Conservation (phyloP, 768 basidiomycete species). For the Gloeophyllum trabeum region DNA sequence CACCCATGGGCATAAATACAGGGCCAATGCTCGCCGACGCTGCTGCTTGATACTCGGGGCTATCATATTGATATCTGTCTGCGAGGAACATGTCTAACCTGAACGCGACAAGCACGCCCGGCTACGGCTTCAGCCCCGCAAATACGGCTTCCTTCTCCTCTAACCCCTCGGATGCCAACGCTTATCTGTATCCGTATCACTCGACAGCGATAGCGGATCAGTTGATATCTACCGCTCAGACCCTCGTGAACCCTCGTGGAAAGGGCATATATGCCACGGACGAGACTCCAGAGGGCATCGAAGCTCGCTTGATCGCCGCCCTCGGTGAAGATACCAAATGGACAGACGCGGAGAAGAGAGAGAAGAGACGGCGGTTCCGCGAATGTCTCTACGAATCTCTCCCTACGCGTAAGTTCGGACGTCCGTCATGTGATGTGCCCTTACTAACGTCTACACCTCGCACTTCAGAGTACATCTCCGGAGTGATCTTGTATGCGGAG, state of each 20-base stretch:
- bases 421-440: neutral
- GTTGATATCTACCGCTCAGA: conserved; percentile 30
- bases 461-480: conserved; percentile 32
- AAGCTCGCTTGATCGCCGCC: conserved; percentile 25
- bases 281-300: conserved; percentile 33
- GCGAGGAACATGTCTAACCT: conserved; percentile 11
- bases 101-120: conserved; percentile 13
- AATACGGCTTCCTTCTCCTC: conserved; percentile 2
- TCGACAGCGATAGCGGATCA: conserved; percentile 27
- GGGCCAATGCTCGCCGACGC: too few relatives aligned
- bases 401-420: conserved; percentile 25
- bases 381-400: conserved; percentile 30
- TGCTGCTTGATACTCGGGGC: too few relatives aligned
- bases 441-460: neutral
- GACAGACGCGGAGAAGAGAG: conserved; percentile 24
- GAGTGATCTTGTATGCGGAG: conserved; percentile 39
- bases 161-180: conserved; percentile 5
- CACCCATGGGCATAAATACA: too few relatives aligned
- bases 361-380: conserved; percentile 31
- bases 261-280: conserved; percentile 46
- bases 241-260: conserved; percentile 33
- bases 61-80: too few relatives aligned
- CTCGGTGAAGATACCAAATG: conserved; percentile 14
- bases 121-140: conserved; percentile 19
- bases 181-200: conserved; percentile 29